Evolutionary conservation across 352 stramenopile genomes (phyloP), one percentile per base, ranked within the genome.

Genomic region (Phytopythium montanum): DNA sequence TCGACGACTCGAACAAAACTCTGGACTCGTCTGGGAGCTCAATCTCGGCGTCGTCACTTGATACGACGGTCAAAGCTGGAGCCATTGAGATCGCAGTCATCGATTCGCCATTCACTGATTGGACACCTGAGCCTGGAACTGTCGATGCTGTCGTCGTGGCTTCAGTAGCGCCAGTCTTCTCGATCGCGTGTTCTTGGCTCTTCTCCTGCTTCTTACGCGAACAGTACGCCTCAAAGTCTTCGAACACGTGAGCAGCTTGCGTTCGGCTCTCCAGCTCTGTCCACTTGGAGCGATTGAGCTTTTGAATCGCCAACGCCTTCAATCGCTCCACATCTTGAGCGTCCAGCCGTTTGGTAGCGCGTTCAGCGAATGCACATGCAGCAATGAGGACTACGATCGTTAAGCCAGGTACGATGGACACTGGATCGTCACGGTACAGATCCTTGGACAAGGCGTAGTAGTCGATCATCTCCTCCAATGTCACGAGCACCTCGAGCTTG

Each of bases 241-340:
- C 75, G 14, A 83, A 69, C 6, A 71, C 61, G 2, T 69, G 63
- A 1, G 41, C 46, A 1, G 39, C 55, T 34, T 74, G 49, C 1
- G 72, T 72, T n/a, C 79, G 70, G n/a, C 73, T 65, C 39, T 83
- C 56, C 0, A 90, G 66, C 58, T 90, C 81, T 7, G 60, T 70
- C 81, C 78, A 90, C 38, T 90, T 90, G 10, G 72, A 61, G 28
- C 76, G 75, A 29, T 86, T 90, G 5, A 90, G 59, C 44, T 66
- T 71, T 54, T 79, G 76, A 59, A 90, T 80, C 4, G 68, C 84
- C 39, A 66, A 75, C 9, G 84, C 59, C 46, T 91, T 93, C 49
- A 78, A 68, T 14, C 51, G 64, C 41, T 81, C 60, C 19, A 61
- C 52, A 25, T 88, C 77, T 1, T 41, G 51, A 0, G 26, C 48